Conservation (phyloP, 495 filamentous ascomycete species). For the Hyaloscypha hepaticicola region DNA sequence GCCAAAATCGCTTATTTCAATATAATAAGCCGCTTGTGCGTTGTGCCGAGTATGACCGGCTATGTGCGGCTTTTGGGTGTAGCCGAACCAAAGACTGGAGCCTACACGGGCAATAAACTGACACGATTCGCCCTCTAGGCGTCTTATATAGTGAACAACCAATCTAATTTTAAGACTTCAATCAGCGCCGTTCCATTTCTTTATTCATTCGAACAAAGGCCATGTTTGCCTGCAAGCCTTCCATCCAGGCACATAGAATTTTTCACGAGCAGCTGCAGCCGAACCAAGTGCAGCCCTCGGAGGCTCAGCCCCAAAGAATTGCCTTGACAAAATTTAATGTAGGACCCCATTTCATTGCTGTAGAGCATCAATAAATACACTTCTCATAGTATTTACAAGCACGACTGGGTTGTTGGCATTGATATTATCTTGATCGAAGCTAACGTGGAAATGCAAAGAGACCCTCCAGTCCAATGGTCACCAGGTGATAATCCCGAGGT, state of each 20-base stretch:
- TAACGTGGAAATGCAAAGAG: neutral
- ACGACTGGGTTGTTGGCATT: neutral
- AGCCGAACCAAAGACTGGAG: neutral
- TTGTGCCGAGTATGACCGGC: neutral
- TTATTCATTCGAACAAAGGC: too few relatives aligned
- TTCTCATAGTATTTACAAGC: neutral
- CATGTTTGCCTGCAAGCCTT: too few relatives aligned
- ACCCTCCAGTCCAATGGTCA: neutral
- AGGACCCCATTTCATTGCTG: neutral
- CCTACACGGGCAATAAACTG: too few relatives aligned
- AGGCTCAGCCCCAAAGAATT: too few relatives aligned
- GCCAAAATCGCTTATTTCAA: conserved; percentile 11
- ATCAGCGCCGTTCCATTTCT: too few relatives aligned
- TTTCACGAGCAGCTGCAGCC: too few relatives aligned
- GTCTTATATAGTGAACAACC: too few relatives aligned
- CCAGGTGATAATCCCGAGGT: neutral
- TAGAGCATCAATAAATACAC: neutral
- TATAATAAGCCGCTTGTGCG: neutral
- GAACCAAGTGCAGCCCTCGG: too few relatives aligned
- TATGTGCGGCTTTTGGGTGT: neutral
- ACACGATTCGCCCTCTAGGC: too few relatives aligned
- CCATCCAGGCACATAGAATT: too few relatives aligned
- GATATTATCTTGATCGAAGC: neutral
- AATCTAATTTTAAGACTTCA: too few relatives aligned
- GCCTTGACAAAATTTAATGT: neutral